Conservation (phyloP, 352 stramenopile species). For the Elongisporangium undulatum region DNA sequence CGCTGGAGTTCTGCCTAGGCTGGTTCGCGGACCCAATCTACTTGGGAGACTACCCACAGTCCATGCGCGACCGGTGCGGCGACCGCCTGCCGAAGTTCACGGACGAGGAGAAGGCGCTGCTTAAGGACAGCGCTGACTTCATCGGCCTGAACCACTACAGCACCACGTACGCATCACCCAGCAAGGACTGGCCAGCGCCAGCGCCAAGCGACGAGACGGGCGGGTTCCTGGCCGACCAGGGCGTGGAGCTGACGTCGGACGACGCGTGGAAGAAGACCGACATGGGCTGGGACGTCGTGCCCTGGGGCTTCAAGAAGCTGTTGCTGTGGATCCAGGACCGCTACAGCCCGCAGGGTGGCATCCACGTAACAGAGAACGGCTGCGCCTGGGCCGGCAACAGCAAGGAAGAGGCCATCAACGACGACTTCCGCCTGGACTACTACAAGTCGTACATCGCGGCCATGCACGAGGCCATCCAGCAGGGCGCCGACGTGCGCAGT, state of each 20-base stretch:
- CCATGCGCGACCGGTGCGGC: slow-evolving; percentile 69
- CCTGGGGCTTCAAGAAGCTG: slow-evolving; percentile 65
- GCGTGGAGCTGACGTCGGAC: slow-evolving; percentile 11
- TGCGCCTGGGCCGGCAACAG: slow-evolving; percentile 31
- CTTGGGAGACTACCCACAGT: slow-evolving; percentile 80
- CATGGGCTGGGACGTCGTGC: slow-evolving; percentile 57
- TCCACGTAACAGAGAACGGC: slow-evolving; percentile 90
- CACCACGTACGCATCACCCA: slow-evolving; percentile 23
- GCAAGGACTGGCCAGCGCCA: slow-evolving; percentile 20
- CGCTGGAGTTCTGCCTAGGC: slow-evolving; percentile 71
- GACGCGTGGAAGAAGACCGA: slow-evolving; percentile 36
- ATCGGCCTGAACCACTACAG: slow-evolving; percentile 92
- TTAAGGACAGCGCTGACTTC: slow-evolving; percentile 81
- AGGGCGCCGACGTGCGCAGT: slow-evolving; percentile 31
- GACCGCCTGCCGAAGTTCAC: slow-evolving; percentile 83
- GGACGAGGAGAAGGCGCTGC: slow-evolving; percentile 44
- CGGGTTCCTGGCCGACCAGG: slow-evolving; percentile 13
- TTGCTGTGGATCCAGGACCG: slow-evolving; percentile 73
- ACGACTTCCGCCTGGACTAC: slow-evolving; percentile 55
- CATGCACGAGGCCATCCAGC: slow-evolving; percentile 28
- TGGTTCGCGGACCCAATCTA: slow-evolving; percentile 88
- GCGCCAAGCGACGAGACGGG: slow-evolving; percentile 4
- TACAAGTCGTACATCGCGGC: slow-evolving; percentile 61
- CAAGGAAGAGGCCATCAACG: slow-evolving; percentile 42
- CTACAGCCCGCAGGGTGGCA: slow-evolving; percentile 50